phyloP scores from a whole-genome alignment of 257 asterid species.

The Handroanthus guayacan region DNA sequence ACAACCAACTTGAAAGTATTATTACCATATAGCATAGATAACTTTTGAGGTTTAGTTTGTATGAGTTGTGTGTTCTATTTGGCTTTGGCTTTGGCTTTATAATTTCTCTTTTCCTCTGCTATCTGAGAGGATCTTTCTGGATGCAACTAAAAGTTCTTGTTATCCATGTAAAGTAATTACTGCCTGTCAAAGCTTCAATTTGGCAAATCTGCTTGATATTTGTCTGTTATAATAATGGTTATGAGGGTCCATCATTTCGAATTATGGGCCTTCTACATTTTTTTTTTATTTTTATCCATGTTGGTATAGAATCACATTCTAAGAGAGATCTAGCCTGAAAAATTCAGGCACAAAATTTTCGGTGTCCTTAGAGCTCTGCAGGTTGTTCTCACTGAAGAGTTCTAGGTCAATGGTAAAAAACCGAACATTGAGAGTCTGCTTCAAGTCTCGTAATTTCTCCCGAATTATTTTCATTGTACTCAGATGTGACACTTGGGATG shows the following conservation, averaged over 20 bases:
- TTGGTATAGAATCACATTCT: background rate
- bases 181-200: background rate
- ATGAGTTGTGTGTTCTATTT: background rate
- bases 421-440: background rate
- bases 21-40: background rate
- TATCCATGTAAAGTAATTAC: background rate
- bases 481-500: background rate
- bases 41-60: background rate
- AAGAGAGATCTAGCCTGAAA: conserved; percentile 1
- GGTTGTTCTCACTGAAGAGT: background rate
- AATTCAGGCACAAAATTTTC: background rate
- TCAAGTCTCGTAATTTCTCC: background rate
- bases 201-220: background rate
- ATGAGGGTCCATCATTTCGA: background rate
- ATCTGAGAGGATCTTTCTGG: background rate
- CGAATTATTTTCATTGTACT: background rate
- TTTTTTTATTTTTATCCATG: background rate
- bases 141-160: background rate
- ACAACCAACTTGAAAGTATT: background rate
- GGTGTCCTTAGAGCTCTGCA: background rate
- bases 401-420: background rate
- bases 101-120: background rate
- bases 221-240: background rate
- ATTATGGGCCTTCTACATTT: background rate
- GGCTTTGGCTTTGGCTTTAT: background rate